These are phyloP conservation scores for Bullera alba DNA, from an alignment of 768 basidiomycete species.

Conservation along the genomic window DNA sequence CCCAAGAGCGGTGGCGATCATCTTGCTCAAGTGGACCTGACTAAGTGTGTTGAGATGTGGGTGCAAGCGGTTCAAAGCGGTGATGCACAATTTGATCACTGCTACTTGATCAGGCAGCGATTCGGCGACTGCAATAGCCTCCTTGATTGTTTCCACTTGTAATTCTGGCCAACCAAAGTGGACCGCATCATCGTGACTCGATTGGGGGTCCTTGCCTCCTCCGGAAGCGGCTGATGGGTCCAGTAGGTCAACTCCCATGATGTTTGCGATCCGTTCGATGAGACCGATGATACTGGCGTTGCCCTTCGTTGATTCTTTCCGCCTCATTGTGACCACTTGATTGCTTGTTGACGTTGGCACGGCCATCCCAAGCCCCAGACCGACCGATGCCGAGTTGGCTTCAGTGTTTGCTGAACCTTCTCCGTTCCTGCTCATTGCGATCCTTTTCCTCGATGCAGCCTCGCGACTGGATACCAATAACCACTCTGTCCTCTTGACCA, in stretches of 20 bases:
- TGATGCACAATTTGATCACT: constrained; percentile 83
- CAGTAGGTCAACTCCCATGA: constrained; percentile 72
- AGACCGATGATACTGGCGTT: constrained; percentile 73
- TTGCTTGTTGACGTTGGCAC: neutral
- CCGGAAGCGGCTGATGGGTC: constrained; percentile 3
- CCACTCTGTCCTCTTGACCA: constrained; percentile 75
- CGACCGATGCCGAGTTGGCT: constrained; percentile 11
- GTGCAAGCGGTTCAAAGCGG: constrained; percentile 69
- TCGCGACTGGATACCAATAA: constrained; percentile 71
- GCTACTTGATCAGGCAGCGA: constrained; percentile 79
- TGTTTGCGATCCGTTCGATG: constrained; percentile 65
- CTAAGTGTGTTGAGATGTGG: constrained; percentile 63
- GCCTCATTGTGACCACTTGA: constrained; percentile 57
- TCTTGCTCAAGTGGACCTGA: constrained; percentile 70
- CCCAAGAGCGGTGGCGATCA: constrained; percentile 63
- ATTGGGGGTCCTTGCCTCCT: constrained; percentile 1
- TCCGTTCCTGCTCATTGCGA: too few species aligned
- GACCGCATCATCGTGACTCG: neutral
- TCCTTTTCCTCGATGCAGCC: constrained; percentile 52
- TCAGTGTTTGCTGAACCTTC: constrained; percentile 13
- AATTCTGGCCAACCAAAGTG: constrained; percentile 86
- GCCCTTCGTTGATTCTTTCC: constrained; percentile 67
- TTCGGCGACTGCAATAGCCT: constrained; percentile 85
- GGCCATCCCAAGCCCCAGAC: constrained; percentile 27
- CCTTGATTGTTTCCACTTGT: constrained; percentile 85